Evolutionary conservation across 2,329 filamentous ascomycete genomes (phyloP), one percentile per base, ranked within the genome.

Genomic region (Diaporthe sp.): DNA sequence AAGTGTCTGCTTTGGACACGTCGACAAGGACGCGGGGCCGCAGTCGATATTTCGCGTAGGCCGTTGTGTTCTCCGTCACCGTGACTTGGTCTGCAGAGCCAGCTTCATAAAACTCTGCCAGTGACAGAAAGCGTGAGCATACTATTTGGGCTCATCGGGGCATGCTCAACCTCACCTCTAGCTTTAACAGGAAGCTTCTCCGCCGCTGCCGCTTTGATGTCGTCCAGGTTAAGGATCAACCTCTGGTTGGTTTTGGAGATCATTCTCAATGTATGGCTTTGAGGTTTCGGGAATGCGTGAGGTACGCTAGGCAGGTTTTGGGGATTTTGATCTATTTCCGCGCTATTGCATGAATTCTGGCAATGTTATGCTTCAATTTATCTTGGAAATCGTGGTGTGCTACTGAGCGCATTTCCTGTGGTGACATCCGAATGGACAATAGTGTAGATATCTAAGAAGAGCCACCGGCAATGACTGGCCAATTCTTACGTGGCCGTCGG

Each of bases 71-170:
- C 77, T 91, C 90, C 31, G 81, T 80, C 25, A 90, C 80, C 22
- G 82, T 84, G 3, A 88, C 82, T 31, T 89, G 82, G 76, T 89
- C 88, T 82, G 89, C 90, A 7, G 89, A 88, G 6, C 89, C 89
- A 76, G 87, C 89, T 79, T 91, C 90, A 80, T 87, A 91, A 81
- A 90, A 91, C 67, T 90, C 89, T 72, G 31, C 6, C 20, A 25
- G 20, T 22, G 39, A 37, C 13, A 42, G n/a, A 20, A 20, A 37
- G 2, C 2, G 31, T 67, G 10, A 67, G 42, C 9, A 63, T n/a
- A 25, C n/a, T 6, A 12, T 1, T 7, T 3, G 2, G 9, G 28
- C 0, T 34, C 25, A 4, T 10, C 28, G 4, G 42, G 61, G 28
- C 28, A n/a, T n/a, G 4, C 8, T 37, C 25, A 34, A 34, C 2